Base-by-base conservation (phyloP, 2,329 filamentous ascomycete genomes). In the Onygena corvina region DNA sequence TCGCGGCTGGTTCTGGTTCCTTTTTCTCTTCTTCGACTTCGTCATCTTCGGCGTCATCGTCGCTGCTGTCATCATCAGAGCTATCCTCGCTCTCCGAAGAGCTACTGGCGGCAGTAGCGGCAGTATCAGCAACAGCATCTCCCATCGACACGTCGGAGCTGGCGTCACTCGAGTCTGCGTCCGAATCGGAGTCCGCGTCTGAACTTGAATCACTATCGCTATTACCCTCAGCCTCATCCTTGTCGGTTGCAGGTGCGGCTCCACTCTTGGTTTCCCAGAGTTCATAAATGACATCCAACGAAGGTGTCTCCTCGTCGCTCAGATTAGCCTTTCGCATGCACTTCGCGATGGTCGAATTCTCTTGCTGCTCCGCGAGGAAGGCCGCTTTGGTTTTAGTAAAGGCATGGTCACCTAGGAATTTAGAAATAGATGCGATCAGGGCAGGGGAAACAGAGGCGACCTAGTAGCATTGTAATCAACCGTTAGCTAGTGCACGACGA, bases 361-460 rank as follows among this genome's bases (percentile, higher is more conserved):
- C 52, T 69, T 72, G 61, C 67, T 74, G 71, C 60, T 86, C 79
- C 61, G 80, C 77, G 57, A 72, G 71, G 59, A 87, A 82, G 3
- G 77, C 75, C 52, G 73, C 69, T 59, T 76, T 76, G 40, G 83
- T 77, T 51, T 72, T 71, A 44, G 72, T 64, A 58, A 85, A 83
- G n/a, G 78, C 76, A 62, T 83, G 74, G 40, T 81, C 74, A 35
- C 74, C 73, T 46, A 88, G 72, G 64, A 87, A 88, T 18, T 68
- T 66, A 54, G 79, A 78, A 58, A 88, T 74, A 12, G 86, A 70
- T 53, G 80, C 76, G 60, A 88, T 70, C 30, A 88, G 69, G 63
- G 83, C 74, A 23, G 74, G 65, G 3, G 82, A 75, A 21, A 77
- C 46, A 33, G 30, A 30, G 9, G 30, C 12, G 8, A 12, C 27